Conservation (phyloP, 164 flowering plant genomes). For the Santalum album region DNA sequence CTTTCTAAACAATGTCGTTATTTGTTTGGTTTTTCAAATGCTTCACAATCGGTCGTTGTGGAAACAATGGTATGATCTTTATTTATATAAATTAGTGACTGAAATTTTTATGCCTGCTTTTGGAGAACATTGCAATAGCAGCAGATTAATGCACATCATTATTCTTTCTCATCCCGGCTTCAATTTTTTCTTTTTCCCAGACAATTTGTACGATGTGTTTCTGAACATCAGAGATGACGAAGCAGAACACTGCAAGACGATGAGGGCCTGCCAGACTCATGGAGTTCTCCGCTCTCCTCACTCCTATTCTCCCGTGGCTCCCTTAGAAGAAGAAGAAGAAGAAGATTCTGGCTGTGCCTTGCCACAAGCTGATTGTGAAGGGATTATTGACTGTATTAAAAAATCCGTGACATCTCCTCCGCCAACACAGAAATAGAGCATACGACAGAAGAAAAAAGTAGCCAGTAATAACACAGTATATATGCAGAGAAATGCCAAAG, state of each 20-base stretch:
- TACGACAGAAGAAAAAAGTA: no score
- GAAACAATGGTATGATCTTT: no score
- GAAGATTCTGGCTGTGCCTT: conserved; percentile 32
- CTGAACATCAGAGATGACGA: conserved; percentile 86
- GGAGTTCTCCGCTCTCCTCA: conserved; percentile 91
- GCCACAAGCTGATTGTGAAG: conserved; percentile 64
- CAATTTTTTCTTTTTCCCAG: conserved; percentile 22
- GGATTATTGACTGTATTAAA: conserved; percentile 69
- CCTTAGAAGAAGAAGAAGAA: conserved; percentile 26
- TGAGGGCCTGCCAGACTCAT: conserved; percentile 88
- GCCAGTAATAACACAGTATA: no score
- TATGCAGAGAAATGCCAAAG: no score
- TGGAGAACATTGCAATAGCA: no score
- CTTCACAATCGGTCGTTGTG: no score
- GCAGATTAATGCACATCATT: no score
- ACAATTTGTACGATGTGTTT: conserved; percentile 82
- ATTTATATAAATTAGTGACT: no score
- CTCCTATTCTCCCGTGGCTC: conserved; percentile 27
- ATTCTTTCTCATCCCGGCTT: neutral
- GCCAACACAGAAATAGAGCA: conserved; percentile 10
- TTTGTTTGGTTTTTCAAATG: no score
- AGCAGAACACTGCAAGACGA: conserved; percentile 97
- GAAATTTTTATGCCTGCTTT: no score
- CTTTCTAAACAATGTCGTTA: no score
- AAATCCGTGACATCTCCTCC: conserved; percentile 42